Conservation (phyloP, 148 eudicot species). For the Silene uniflora region DNA sequence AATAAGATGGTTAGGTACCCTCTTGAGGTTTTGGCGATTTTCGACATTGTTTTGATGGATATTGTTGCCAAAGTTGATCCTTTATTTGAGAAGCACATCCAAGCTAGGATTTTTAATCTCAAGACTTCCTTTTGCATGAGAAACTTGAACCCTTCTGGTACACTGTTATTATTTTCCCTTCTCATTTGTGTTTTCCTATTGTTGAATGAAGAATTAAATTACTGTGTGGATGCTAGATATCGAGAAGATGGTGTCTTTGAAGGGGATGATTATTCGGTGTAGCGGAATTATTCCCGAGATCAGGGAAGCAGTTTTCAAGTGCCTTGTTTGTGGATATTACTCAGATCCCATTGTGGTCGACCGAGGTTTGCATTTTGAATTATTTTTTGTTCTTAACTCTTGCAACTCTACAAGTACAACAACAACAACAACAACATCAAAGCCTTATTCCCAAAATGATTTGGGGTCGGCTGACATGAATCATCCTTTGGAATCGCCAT, state of each 20-base stretch:
- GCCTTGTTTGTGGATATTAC: constrained; percentile 88
- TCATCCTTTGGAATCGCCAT: too few relatives aligned
- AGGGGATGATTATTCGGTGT: constrained; percentile 92
- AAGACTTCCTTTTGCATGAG: constrained; percentile 81
- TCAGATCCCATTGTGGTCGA: constrained; percentile 82
- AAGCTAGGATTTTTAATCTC: constrained; percentile 81
- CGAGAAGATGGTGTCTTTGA: constrained; percentile 94
- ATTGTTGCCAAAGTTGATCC: constrained; percentile 70
- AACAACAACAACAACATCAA: too few relatives aligned
- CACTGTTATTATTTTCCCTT: not conserved
- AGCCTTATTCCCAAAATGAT: too few relatives aligned
- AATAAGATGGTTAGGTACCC: constrained; percentile 96
- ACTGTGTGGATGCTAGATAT: constrained; percentile 50
- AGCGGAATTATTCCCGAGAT: constrained; percentile 92
- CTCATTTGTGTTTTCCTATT: not conserved
- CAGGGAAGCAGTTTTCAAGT: constrained; percentile 90
- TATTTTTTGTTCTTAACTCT: constrained; percentile 1
- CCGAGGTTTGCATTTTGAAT: constrained; percentile 48
- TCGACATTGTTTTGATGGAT: constrained; percentile 94
- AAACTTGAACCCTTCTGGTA: constrained; percentile 93
- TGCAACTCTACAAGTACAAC: not conserved
- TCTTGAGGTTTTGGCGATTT: constrained; percentile 91
- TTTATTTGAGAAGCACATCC: constrained; percentile 79
- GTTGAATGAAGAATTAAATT: constrained; percentile 7
- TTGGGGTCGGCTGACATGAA: too few relatives aligned